These are phyloP conservation scores for Saturnispora silvae DNA, from an alignment of 805 yeast genomes.

Conservation along the genomic window DNA sequence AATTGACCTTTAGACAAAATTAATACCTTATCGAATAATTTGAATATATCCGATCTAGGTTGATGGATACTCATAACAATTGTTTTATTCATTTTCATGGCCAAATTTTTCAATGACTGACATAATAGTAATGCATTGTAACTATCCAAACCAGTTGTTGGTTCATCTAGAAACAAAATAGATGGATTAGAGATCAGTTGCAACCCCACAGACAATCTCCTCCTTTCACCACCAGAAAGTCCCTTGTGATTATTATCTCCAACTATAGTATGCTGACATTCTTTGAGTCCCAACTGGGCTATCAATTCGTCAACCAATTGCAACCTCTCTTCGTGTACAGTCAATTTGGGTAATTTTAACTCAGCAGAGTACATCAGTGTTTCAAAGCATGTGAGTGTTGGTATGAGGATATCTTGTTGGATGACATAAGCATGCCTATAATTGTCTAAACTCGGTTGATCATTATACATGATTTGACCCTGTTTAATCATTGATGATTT, in stretches of 20 bases:
- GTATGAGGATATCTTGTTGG: slow-evolving; percentile 64
- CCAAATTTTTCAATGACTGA: slow-evolving; percentile 47
- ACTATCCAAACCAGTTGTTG: slow-evolving; percentile 81
- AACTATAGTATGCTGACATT: slow-evolving; percentile 49
- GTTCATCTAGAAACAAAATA: slow-evolving; percentile 71
- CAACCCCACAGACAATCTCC: slow-evolving; percentile 68
- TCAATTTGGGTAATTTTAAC: slow-evolving; percentile 43
- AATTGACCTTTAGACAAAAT: slow-evolving; percentile 53
- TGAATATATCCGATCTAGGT: slow-evolving; percentile 69
- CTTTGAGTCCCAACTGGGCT: slow-evolving; percentile 53
- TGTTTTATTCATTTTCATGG: slow-evolving; percentile 49
- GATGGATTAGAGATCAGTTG: slow-evolving; percentile 72
- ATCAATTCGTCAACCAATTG: slow-evolving; percentile 50
- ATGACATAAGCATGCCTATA: slow-evolving; percentile 52
- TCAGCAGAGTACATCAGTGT: slow-evolving; percentile 64
- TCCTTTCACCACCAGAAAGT: slow-evolving; percentile 76
- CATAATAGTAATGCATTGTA: slow-evolving; percentile 60
- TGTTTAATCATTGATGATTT: slow-evolving; percentile 23
- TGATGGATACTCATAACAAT: slow-evolving; percentile 73
- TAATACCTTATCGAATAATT: slow-evolving; percentile 56
- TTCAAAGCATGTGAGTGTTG: slow-evolving; percentile 65
- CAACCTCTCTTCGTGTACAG: slow-evolving; percentile 33
- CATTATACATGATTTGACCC: slow-evolving; percentile 38
- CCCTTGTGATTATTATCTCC: slow-evolving; percentile 46
- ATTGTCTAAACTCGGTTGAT: slow-evolving; percentile 17